These are phyloP conservation scores for Erucastrum elatum DNA, from an alignment of 345 rosid genomes.

Conservation along the genomic window DNA sequence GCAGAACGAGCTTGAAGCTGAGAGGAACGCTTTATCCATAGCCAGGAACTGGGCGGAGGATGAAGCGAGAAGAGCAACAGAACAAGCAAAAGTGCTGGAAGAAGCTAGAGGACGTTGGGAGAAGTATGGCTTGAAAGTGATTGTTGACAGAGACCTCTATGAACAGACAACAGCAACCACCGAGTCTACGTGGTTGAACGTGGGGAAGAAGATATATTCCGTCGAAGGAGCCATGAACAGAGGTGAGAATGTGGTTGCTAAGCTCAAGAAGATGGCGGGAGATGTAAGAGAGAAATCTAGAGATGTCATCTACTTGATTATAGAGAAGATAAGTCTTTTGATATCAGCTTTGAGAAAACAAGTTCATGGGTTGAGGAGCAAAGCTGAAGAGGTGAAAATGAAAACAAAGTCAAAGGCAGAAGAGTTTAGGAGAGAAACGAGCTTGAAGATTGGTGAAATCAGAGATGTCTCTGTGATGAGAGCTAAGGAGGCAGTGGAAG, in stretches of 20 bases:
- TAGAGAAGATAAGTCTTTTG: slow-evolving; percentile 48
- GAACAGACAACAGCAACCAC: slow-evolving; percentile 59
- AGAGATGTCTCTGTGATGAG: slow-evolving; percentile 36
- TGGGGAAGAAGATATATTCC: slow-evolving; percentile 53
- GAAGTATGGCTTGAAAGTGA: slow-evolving; percentile 77
- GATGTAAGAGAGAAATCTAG: slow-evolving; percentile 53
- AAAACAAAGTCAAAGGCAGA: slow-evolving; percentile 24
- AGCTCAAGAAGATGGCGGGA: slow-evolving; percentile 62
- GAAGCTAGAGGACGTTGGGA: slow-evolving; percentile 93
- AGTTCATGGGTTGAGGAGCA: slow-evolving; percentile 34
- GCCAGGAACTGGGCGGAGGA: slow-evolving; percentile 99
- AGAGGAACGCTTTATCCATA: slow-evolving; percentile 78
- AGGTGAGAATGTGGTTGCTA: slow-evolving; percentile 51
- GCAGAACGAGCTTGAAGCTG: slow-evolving; percentile 80
- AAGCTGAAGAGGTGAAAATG: slow-evolving; percentile 40
- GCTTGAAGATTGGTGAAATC: slow-evolving; percentile 38
- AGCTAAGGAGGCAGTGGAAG: slow-evolving; percentile 49
- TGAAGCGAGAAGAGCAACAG: slow-evolving; percentile 84
- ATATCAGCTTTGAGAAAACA: slow-evolving; percentile 51
- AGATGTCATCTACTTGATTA: slow-evolving; percentile 50
- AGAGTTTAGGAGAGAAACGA: slow-evolving; percentile 35
- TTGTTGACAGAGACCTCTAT: slow-evolving; percentile 69
- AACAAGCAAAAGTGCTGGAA: slow-evolving; percentile 73
- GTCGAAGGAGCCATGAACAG: slow-evolving; percentile 59
- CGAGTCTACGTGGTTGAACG: slow-evolving; percentile 61